Conservation (phyloP, 768 basidiomycete genomes). For the Rhizopogon vinicolor region DNA sequence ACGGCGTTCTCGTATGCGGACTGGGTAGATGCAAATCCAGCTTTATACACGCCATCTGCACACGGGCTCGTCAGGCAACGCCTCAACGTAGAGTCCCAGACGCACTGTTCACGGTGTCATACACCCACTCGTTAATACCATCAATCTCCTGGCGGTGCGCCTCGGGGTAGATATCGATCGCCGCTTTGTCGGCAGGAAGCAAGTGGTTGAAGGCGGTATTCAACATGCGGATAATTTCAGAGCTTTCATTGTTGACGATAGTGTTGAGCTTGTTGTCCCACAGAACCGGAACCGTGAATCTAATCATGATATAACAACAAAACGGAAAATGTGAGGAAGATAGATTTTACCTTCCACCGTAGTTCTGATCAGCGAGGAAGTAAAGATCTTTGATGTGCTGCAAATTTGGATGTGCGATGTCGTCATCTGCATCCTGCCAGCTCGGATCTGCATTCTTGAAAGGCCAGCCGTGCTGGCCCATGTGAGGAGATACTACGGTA, state of each 20-base stretch:
- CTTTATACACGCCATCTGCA: constrained; percentile 76
- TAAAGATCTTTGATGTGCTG: constrained; percentile 85
- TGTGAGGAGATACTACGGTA: constrained; percentile 77
- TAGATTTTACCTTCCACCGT: constrained; percentile 57
- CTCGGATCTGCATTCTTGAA: constrained; percentile 60
- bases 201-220: constrained; percentile 80
- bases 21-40: constrained; percentile 83
- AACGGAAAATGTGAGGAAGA: neutral
- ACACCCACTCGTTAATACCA: constrained; percentile 80
- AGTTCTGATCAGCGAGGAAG: constrained; percentile 66
- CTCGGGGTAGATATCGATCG: constrained; percentile 76
- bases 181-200: constrained; percentile 59
- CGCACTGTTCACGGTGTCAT: constrained; percentile 80
- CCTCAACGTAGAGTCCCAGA: neutral
- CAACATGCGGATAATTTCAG: constrained; percentile 93
- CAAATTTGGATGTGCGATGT: constrained; percentile 60
- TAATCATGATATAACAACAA: constrained; percentile 12
- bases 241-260: constrained; percentile 94
- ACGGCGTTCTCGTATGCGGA: constrained; percentile 80
- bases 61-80: neutral
- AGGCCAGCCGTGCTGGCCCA: constrained; percentile 85
- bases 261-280: constrained; percentile 89
- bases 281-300: constrained; percentile 85
- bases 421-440: constrained; percentile 70
- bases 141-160: constrained; percentile 74